Evolutionary conservation across 257 asterid species (phyloP), one percentile per base, ranked within the genome.

Genomic region (Ilex aquifolium): DNA sequence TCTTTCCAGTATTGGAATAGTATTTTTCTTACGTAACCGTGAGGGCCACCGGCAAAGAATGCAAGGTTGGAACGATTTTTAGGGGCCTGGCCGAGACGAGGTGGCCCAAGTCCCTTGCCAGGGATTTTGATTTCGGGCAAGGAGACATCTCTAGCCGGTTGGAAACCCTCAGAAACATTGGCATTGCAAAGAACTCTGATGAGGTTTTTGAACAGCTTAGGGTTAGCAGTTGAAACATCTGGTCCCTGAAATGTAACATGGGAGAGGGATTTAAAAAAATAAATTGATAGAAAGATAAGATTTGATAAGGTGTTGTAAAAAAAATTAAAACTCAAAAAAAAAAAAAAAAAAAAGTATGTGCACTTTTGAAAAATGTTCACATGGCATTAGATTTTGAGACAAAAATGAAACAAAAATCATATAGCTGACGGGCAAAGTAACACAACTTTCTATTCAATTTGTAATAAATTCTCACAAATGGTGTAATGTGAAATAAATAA

Each of bases 101-200:
- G 84, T 0, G 83, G 83, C 30, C 72, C 72, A 4, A 82, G 79
- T 11, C 1, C 27, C 0, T 14, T 10, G 0, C 6, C 2, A 0
- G 68, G 72, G 62, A 71, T 64, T 13, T 84, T 79, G 72, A 80
- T 74, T 57, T 87, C 95, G 0, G 89, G 90, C 54, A 87, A 42
- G 42, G 82, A 31, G 12, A 69, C 86, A 52, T 84, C 95, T 17
- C 85, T 72, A 0, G 36, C 13, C 5, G 90, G 90, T 9, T 52
- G 4, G 67, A 87, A 87, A 5, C 90, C 88, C 64, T 87, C 92
- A 0, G 91, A 56, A 1, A 57, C 31, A 50, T 87, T 87, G 60
- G 95, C 92, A 57, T 87, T 87, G 88, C 95, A 84, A 1, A 84
- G 76, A 31, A 75, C 89, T 39, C 92, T 60, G 11, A 82, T 82